Evolutionary conservation across 495 filamentous ascomycete species (phyloP).

Genomic region (Glonium stellatum): DNA sequence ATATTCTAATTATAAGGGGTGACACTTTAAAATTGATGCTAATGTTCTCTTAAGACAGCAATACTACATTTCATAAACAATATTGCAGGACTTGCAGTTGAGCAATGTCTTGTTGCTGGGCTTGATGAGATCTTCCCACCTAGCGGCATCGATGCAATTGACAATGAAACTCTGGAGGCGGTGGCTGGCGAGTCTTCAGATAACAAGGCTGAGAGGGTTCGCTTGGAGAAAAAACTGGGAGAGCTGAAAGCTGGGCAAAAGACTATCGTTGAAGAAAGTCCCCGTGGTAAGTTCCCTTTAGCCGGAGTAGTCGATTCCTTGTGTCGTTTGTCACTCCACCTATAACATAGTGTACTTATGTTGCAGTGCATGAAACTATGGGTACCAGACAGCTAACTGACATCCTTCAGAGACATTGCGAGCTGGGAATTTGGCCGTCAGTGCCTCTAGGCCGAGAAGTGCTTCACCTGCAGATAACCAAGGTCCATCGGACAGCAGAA

Average conservation of each 20-base stretch:
- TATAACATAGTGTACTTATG: no score
- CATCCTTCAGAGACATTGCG: no score
- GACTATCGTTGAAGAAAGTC: slow-evolving; percentile 1
- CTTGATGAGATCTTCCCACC: slow-evolving; percentile 40
- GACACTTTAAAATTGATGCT: no score
- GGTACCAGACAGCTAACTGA: background rate
- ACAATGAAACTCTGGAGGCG: slow-evolving; percentile 3
- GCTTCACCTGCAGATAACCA: no score
- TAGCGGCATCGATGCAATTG: slow-evolving; percentile 1
- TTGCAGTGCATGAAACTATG: background rate
- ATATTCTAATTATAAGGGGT: no score
- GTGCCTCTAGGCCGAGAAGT: no score
- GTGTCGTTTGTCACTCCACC: no score
- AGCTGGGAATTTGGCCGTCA: no score
- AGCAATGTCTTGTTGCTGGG: slow-evolving; percentile 8
- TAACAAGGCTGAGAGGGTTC: background rate
- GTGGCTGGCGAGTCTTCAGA: slow-evolving; percentile 12
- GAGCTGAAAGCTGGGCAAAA: slow-evolving; percentile 4
- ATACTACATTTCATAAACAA: slow-evolving; percentile 56
- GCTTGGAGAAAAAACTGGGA: slow-evolving; percentile 2
- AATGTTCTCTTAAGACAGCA: slow-evolving; percentile 56
- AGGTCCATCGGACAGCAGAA: no score
- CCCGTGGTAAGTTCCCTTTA: slow-evolving; percentile 3
- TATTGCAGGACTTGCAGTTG: slow-evolving; percentile 37
- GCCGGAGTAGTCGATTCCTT: background rate